Evolutionary conservation across 192 early-diverging fungal species (phyloP), one percentile per base, ranked within the genome.

Genomic region (Neocallimastix lanati): DNA sequence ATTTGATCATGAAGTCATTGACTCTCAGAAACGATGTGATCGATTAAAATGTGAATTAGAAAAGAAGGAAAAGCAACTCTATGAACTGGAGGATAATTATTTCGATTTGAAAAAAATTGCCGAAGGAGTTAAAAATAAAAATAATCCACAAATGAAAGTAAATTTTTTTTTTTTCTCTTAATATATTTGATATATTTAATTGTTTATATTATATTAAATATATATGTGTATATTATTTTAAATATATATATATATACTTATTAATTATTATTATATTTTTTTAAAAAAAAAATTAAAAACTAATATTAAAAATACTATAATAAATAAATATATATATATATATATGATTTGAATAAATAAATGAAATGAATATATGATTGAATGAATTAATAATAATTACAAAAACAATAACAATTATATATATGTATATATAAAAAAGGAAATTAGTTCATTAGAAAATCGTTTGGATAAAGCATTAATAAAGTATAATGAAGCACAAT

Each of bases 401-500:
- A 77, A 29, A 80, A 87, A 79, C 85, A 89, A 77, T 88, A 85
- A 15, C 80, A 82, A 16, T 13, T n/a, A 27, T 77, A 85, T 29
- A 29, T 33, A 38, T 28, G n/a, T n/a, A 80, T 28, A 12, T 79
- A 77, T 58, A n/a, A n/a, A n/a, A n/a, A n/a, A 90, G 87, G 88
- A 90, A 80, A 88, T 91, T 38, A 79, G 88, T 29, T 86, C 83
- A 82, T 83, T 91, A 6, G 88, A 91, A 79, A 91, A 90, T 82
- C 40, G 88, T 12, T 82, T 91, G 3, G 90, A 91, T 82, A 91
- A 90, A 80, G 88, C 88, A 29, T 85, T 86, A 80, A 91, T 90
- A 81, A 91, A 91, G 79, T 91, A 89, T 83, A 88, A 91, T 81
- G 90, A 91, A 80, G 87, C 90, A 2, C 90, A 90, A 77, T 86